A percentile compares a stretch with the other conserved stretches of the same genome.
Conservation (phyloP, 2,329 filamentous ascomycete species). For the Pezicula radicicola region DNA sequence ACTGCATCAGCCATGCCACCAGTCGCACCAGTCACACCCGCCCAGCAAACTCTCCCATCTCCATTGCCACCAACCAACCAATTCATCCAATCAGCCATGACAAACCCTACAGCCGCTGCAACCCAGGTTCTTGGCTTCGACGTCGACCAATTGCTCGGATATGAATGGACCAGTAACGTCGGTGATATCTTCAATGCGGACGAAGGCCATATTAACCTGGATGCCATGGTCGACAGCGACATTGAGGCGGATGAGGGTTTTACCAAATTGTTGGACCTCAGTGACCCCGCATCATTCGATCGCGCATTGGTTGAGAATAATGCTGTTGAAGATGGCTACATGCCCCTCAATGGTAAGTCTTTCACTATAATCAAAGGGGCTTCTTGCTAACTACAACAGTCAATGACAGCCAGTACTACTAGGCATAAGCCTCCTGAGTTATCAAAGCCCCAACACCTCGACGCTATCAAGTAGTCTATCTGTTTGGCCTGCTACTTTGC, state of each 20-base stretch:
- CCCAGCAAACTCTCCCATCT: neutral
- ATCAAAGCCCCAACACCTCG: no score
- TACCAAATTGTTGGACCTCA: neutral
- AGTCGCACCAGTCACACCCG: no score
- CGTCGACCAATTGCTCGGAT: slow-evolving; percentile 3
- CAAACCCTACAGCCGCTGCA: neutral
- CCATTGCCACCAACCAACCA: neutral
- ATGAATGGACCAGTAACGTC: slow-evolving; percentile 15
- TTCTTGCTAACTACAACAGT: no score
- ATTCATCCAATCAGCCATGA: neutral
- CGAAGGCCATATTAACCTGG: slow-evolving; percentile 6
- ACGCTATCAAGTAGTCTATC: no score
- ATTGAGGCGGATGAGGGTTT: neutral
- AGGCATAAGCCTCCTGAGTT: no score
- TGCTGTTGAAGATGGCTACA: neutral
- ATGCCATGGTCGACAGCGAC: neutral
- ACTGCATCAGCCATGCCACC: neutral
- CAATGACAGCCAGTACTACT: no score
- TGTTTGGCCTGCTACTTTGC: no score
- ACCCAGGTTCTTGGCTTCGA: slow-evolving; percentile 2
- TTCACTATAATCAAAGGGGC: no score
- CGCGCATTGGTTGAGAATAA: neutral
- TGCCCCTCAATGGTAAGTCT: no score
- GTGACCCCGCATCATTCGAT: neutral
- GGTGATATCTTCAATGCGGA: slow-evolving; percentile 13